These are phyloP conservation scores for Venturia aucupariae DNA, from an alignment of 2,329 filamentous ascomycete species.

Conservation along the genomic window DNA sequence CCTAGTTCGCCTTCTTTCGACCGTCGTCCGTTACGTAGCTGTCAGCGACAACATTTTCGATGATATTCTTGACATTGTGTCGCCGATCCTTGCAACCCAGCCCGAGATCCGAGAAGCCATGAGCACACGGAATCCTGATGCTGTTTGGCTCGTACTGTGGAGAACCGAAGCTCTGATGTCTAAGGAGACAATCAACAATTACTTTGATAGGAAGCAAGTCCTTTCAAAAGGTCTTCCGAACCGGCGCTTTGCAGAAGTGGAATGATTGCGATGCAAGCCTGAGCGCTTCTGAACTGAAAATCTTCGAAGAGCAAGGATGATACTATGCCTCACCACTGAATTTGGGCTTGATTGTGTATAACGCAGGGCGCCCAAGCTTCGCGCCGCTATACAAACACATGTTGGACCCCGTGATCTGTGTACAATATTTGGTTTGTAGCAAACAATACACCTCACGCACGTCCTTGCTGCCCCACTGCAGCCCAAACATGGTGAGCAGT, in stretches of 20 bases:
- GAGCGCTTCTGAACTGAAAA: not conserved
- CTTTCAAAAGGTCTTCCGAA: not conserved
- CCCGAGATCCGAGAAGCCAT: slow-evolving; percentile 47
- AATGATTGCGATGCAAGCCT: not conserved
- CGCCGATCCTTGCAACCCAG: slow-evolving; percentile 28
- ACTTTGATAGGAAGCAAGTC: not conserved
- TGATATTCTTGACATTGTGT: slow-evolving; percentile 56
- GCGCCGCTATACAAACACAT: not conserved
- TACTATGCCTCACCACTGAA: not conserved
- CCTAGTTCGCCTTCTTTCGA: slow-evolving; percentile 40
- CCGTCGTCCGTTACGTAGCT: slow-evolving; percentile 52
- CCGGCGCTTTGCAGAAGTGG: slow-evolving; percentile 1
- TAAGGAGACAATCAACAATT: not conserved
- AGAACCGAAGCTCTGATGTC: not conserved
- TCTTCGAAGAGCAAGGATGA: not conserved
- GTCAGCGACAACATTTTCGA: slow-evolving; percentile 64
- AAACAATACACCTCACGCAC: slow-evolving; percentile 4
- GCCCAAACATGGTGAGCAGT: not conserved
- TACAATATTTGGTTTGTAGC: not conserved
- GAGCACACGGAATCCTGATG: slow-evolving; percentile 59
- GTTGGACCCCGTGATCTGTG: not conserved
- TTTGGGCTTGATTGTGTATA: not conserved
- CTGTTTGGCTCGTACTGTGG: slow-evolving; percentile 60
- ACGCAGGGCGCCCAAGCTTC: not conserved
- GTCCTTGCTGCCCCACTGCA: not conserved